These are phyloP conservation scores for Cystobasidium sp. DNA, from an alignment of 1,284 basidiomycete species.

Conservation along the genomic window DNA sequence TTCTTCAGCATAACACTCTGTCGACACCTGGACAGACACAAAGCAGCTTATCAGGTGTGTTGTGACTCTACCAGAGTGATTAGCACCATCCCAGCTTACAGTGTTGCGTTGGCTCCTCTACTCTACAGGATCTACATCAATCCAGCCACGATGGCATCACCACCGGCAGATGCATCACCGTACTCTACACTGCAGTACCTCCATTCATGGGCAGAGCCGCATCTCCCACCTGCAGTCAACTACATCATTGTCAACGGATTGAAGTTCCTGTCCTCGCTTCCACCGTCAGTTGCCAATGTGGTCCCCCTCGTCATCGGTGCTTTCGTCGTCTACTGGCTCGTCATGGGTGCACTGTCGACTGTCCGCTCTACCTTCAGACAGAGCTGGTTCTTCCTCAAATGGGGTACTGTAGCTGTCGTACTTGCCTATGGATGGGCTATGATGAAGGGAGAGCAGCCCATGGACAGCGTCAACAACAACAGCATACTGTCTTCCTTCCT, in stretches of 20 bases:
- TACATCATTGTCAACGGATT: slow-evolving; percentile 19
- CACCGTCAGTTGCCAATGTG: slow-evolving; percentile 39
- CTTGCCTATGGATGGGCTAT: slow-evolving; percentile 16
- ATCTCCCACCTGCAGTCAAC: slow-evolving; percentile 30
- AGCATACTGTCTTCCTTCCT: slow-evolving; percentile 2
- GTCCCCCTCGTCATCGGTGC: slow-evolving; percentile 36
- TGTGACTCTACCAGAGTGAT: neutral
- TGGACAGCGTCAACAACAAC: slow-evolving; percentile 11
- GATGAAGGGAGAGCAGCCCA: slow-evolving; percentile 20
- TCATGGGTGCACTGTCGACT: slow-evolving; percentile 24
- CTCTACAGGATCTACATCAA: neutral
- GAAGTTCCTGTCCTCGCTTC: slow-evolving; percentile 22
- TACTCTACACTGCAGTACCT: slow-evolving; percentile 28
- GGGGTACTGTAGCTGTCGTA: slow-evolving; percentile 19
- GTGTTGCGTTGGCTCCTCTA: neutral
- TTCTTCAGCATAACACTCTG: neutral
- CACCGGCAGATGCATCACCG: slow-evolving; percentile 16
- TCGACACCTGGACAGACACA: neutral
- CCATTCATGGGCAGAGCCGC: slow-evolving; percentile 25
- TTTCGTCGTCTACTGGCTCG: slow-evolving; percentile 24
- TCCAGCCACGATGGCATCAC: neutral
- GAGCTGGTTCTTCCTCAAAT: slow-evolving; percentile 41
- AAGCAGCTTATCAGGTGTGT: neutral
- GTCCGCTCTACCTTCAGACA: slow-evolving; percentile 24
- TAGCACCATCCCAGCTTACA: neutral